Base-by-base conservation (phyloP, 2,329 filamentous ascomycete genomes). In the Colletotrichum lentis region DNA sequence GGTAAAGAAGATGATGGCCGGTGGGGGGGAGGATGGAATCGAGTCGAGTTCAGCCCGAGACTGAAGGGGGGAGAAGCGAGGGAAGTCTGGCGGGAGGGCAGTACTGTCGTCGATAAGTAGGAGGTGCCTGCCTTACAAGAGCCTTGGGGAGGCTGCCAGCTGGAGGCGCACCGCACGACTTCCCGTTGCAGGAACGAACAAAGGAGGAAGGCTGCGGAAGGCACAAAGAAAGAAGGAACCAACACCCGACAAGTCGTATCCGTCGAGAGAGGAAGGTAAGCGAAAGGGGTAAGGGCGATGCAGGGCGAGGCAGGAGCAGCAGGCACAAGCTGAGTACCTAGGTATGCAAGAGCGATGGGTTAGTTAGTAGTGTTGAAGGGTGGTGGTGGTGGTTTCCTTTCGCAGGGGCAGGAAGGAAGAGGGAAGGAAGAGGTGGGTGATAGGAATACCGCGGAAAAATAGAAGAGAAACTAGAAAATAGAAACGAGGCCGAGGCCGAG, bases 151-250 rank as follows among this genome's bases (percentile, higher is more conserved):
- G 39, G 46, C 43, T 54, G 58, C 14, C 22, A 52, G 44, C 44
- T 35, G 14, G 22, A 60, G 35, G 44, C 49, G 37, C 18, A 49
- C 43, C 41, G 16, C 39, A 37, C 49, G 50, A 37, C 35, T 20
- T 60, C 22, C 57, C 57, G 57, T 52, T 60, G 46, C 35, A 20
- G 46, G 22, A 39, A 41, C 27, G 57, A 60, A 60, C 35, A 60
- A 60, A 60, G 57, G 31, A 27, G 35, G 22, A 46, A 35, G 44
- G 16, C 16, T 31, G 31, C 20, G 27, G n/a, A 35, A 41, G 14
- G 22, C 31, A 14, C 37, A 49, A 49, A 31, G 35, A n/a, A 37
- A 31, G 37, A 37, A 39, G 24, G 35, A 16, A 24, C n/a, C 31
- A 31, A 31, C 27, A 31, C 27, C 27, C 8, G 27, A 31, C 27